phyloP scores from a whole-genome alignment of 1,139 yeast species.

The Barnettozyma hawaiiensis region DNA sequence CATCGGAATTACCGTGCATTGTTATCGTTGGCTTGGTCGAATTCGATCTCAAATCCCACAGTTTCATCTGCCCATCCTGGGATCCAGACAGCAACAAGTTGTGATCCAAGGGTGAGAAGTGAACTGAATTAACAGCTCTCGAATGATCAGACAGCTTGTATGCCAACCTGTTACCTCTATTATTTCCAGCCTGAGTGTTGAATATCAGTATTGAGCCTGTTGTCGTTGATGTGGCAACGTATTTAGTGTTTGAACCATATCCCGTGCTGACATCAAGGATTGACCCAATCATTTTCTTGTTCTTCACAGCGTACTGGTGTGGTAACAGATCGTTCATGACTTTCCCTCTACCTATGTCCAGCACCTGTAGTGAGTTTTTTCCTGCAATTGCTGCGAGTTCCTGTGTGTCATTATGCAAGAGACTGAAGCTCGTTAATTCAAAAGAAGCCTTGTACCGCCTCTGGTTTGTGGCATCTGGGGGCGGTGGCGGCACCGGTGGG shows the following conservation, averaged over 20 bases:
- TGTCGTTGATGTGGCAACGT: conserved; percentile 45
- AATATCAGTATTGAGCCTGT: conserved; percentile 46
- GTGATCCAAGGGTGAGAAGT: conserved; percentile 55
- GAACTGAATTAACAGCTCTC: conserved; percentile 75
- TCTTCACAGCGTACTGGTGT: conserved; percentile 24
- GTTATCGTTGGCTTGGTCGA: conserved; percentile 24
- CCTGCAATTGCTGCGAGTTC: conserved; percentile 55
- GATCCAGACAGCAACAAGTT: conserved; percentile 73
- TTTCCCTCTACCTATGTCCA: conserved; percentile 37
- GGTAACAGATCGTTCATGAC: conserved; percentile 31
- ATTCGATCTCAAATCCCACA: conserved; percentile 78
- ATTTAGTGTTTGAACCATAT: conserved; percentile 36
- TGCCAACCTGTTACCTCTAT: conserved; percentile 35
- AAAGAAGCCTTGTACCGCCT: conserved; percentile 16
- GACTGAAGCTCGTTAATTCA: conserved; percentile 21
- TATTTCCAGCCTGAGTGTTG: conserved; percentile 34
- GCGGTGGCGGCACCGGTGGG: too few species aligned
- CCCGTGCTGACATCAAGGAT: conserved; percentile 46
- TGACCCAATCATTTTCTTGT: conserved; percentile 41
- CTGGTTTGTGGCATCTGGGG: conserved; percentile 9
- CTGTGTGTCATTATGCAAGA: conserved; percentile 29
- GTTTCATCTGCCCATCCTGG: conserved; percentile 81
- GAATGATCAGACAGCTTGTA: conserved; percentile 62
- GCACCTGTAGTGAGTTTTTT: conserved; percentile 47
- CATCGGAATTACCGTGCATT: conserved; percentile 44